These are phyloP conservation scores for Saturnispora besseyi DNA, from an alignment of 805 yeast species.

Conservation along the genomic window DNA sequence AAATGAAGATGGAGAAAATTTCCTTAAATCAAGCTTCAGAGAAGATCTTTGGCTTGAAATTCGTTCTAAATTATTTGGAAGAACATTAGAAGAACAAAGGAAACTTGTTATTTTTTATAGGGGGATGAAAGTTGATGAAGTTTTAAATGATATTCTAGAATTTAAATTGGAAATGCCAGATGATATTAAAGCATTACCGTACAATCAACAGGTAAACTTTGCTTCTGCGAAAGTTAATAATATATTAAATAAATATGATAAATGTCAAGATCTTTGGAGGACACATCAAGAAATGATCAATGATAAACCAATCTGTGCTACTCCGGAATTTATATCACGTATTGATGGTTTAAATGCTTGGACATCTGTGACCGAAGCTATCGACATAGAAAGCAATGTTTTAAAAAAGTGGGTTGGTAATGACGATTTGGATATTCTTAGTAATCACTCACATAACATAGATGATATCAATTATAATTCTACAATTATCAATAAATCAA, in stretches of 20 bases:
- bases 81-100: slow-evolving; percentile 72
- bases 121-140: slow-evolving; percentile 53
- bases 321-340: slow-evolving; percentile 53
- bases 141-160: slow-evolving; percentile 57
- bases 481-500: neutral
- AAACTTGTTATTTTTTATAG: slow-evolving; percentile 61
- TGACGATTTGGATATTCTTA: slow-evolving; percentile 57
- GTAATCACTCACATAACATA: neutral
- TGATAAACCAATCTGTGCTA: slow-evolving; percentile 65
- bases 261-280: slow-evolving; percentile 70
- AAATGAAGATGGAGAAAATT: slow-evolving; percentile 35
- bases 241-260: slow-evolving; percentile 52
- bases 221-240: slow-evolving; percentile 45
- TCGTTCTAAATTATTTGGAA: slow-evolving; percentile 69
- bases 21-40: slow-evolving; percentile 46
- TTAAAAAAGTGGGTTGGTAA: slow-evolving; percentile 79
- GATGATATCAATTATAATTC: neutral
- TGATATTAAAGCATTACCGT: slow-evolving; percentile 12
- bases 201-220: slow-evolving; percentile 19
- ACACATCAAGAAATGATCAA: slow-evolving; percentile 66
- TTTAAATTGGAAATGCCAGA: slow-evolving; percentile 47
- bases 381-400: slow-evolving; percentile 50
- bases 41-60: slow-evolving; percentile 84
- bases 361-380: slow-evolving; percentile 65
- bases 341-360: slow-evolving; percentile 78